A percentile compares a stretch with the other conserved stretches of the same genome.
Conservation (phyloP, 2,329 filamentous ascomycete genomes). For the Pseudogymnoascus sp. region DNA sequence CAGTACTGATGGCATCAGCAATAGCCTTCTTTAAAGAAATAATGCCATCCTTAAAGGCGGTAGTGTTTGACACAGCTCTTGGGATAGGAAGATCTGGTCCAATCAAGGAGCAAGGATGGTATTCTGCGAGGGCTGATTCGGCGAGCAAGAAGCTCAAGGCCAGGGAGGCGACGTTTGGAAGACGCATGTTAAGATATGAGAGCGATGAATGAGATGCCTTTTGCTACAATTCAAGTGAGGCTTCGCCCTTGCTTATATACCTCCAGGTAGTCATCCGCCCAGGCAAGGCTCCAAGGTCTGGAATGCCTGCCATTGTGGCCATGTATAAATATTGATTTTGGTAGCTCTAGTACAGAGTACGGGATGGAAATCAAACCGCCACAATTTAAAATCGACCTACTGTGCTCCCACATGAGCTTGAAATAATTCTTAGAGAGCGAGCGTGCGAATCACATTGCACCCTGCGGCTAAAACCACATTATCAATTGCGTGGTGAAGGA, state of each 20-base stretch:
- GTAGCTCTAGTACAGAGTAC: too few species aligned
- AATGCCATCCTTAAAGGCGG: background rate
- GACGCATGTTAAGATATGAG: background rate
- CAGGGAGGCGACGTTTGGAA: background rate
- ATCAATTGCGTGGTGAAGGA: too few species aligned
- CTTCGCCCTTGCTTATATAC: background rate
- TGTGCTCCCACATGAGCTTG: too few species aligned
- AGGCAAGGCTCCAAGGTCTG: background rate
- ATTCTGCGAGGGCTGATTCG: background rate
- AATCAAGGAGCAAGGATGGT: background rate
- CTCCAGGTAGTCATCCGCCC: background rate
- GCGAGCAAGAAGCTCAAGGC: background rate
- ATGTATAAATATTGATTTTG: too few species aligned
- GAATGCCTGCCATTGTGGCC: background rate
- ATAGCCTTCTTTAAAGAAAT: background rate
- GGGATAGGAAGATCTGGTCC: conserved; percentile 1
- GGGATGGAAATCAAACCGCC: too few species aligned
- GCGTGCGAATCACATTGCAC: too few species aligned
- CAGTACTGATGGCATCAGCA: background rate
- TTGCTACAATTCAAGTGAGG: background rate
- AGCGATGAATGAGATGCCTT: background rate
- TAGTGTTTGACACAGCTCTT: background rate
- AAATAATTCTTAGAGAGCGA: too few species aligned
- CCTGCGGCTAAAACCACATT: too few species aligned
- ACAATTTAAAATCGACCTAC: too few species aligned